phyloP scores from a whole-genome alignment of 2,329 filamentous ascomycete genomes.

The Dactylellina parvicollis region DNA sequence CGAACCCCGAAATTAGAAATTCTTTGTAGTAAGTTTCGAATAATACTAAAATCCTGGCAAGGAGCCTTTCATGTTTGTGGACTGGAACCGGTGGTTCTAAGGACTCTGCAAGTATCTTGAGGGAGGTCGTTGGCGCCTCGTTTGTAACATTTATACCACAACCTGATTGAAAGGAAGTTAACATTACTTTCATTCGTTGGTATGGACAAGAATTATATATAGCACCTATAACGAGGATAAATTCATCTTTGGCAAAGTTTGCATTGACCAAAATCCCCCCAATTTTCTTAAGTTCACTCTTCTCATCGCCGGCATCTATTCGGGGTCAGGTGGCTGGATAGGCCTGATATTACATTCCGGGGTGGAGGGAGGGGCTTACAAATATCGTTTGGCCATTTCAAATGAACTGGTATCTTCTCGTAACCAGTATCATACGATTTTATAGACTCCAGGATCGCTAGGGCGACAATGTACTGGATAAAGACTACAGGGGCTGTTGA shows the following conservation, averaged over 20 bases:
- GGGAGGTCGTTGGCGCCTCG: constrained; percentile 82
- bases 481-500: constrained; percentile 84
- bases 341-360: too few relatives aligned
- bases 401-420: constrained; percentile 76
- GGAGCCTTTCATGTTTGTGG: constrained; percentile 79
- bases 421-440: constrained; percentile 82
- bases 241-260: constrained; percentile 82
- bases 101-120: constrained; percentile 69
- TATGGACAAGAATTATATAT: not conserved
- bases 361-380: too few relatives aligned
- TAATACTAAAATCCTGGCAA: constrained; percentile 79
- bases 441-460: constrained; percentile 86
- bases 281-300: constrained; percentile 78
- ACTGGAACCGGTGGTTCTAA: constrained; percentile 64
- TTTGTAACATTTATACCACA: constrained; percentile 85
- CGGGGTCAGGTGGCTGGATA: constrained; percentile 57
- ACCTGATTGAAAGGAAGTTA: constrained; percentile 57
- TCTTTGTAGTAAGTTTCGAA: constrained; percentile 80
- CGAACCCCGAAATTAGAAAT: constrained; percentile 80
- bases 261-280: constrained; percentile 93
- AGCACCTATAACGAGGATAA: constrained; percentile 76
- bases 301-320: constrained; percentile 55
- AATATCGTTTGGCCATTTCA: constrained; percentile 99
- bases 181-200: not conserved
- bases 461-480: constrained; percentile 88